Conservation (phyloP, 768 basidiomycete genomes). For the Saitozyma podzolica region DNA sequence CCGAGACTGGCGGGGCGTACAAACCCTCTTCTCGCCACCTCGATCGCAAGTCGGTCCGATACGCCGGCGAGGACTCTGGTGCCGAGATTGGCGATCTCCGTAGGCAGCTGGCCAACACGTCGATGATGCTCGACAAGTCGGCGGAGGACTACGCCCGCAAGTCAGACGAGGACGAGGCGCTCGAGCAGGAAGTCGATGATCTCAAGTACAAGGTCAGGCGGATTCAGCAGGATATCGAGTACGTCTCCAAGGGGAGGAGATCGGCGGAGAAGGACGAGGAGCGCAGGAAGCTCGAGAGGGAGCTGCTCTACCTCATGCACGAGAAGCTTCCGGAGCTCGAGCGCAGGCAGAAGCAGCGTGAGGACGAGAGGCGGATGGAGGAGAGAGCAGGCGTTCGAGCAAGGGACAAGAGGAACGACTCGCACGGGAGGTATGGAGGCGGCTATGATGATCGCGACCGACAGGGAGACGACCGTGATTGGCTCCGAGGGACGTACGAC, state of each 20-base stretch:
- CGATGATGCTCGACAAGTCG: conserved; percentile 73
- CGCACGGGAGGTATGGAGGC: conserved; percentile 57
- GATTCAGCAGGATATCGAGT: conserved; percentile 88
- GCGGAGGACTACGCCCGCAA: conserved; percentile 64
- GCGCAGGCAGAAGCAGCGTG: conserved; percentile 72
- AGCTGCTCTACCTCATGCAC: conserved; percentile 80
- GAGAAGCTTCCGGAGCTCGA: conserved; percentile 90
- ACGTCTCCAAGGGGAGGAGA: conserved; percentile 73
- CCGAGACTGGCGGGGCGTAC: conserved; percentile 69
- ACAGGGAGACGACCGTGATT: conserved; percentile 11
- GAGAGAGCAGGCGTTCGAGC: conserved; percentile 75
- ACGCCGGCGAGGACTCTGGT: conserved; percentile 64
- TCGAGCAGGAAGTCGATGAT: conserved; percentile 88
- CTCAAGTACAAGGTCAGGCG: conserved; percentile 79
- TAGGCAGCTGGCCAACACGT: conserved; percentile 73
- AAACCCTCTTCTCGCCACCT: conserved; percentile 78
- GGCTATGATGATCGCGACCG: conserved; percentile 32
- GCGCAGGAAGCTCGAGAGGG: conserved; percentile 78
- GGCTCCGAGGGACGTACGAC: conserved; percentile 49
- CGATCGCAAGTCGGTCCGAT: conserved; percentile 75
- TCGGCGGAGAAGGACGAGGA: conserved; percentile 78
- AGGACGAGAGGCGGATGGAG: conserved; percentile 73
- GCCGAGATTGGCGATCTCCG: conserved; percentile 83
- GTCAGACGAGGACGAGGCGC: conserved; percentile 78
- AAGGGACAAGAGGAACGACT: conserved; percentile 78